phyloP scores from a whole-genome alignment of 208 protist species.

The Trypanosoma scelopori region DNA sequence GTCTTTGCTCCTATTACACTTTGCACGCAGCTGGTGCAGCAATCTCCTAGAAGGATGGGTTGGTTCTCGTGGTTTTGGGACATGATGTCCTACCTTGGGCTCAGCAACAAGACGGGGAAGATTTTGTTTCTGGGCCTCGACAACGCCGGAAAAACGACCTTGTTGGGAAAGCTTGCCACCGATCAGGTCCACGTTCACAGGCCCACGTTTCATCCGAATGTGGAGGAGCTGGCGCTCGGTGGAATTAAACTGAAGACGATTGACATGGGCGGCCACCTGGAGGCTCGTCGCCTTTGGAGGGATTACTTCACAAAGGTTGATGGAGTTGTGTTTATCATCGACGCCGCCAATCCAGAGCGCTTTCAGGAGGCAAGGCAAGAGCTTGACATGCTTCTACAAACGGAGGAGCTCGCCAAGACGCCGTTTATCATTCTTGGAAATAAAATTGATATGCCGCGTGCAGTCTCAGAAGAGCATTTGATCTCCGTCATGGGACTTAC shows the following conservation, averaged over 20 bases:
- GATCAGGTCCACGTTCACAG: slow-evolving; percentile 89
- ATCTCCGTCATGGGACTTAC: slow-evolving; percentile 89
- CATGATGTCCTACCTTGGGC: slow-evolving; percentile 90
- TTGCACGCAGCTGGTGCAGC: neutral
- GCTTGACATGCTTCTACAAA: slow-evolving; percentile 95
- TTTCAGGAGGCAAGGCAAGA: slow-evolving; percentile 96
- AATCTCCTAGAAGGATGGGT: slow-evolving; percentile 38
- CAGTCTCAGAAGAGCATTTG: slow-evolving; percentile 95
- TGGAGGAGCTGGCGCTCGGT: slow-evolving; percentile 98
- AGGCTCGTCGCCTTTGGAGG: slow-evolving; percentile 97
- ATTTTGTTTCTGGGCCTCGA: slow-evolving; percentile 99
- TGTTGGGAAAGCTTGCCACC: slow-evolving; percentile 95
- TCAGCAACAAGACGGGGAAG: slow-evolving; percentile 89
- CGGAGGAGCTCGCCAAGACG: slow-evolving; percentile 93
- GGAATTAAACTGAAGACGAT: slow-evolving; percentile 99
- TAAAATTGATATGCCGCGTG: slow-evolving; percentile 98
- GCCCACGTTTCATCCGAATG: slow-evolving; percentile 91
- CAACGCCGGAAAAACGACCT: slow-evolving; percentile 99
- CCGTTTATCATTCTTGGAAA: slow-evolving; percentile 99
- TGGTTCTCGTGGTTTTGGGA: slow-evolving; percentile 94
- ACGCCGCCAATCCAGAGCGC: slow-evolving; percentile 94
- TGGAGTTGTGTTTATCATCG: slow-evolving; percentile 99
- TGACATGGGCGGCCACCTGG: slow-evolving; percentile 98
- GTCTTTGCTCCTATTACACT: slow-evolving; percentile 4
- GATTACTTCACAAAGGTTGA: slow-evolving; percentile 99